Evolutionary conservation across 768 basidiomycete genomes (phyloP), one percentile per base, ranked within the genome.

Genomic region (Phylloporus sp.): DNA sequence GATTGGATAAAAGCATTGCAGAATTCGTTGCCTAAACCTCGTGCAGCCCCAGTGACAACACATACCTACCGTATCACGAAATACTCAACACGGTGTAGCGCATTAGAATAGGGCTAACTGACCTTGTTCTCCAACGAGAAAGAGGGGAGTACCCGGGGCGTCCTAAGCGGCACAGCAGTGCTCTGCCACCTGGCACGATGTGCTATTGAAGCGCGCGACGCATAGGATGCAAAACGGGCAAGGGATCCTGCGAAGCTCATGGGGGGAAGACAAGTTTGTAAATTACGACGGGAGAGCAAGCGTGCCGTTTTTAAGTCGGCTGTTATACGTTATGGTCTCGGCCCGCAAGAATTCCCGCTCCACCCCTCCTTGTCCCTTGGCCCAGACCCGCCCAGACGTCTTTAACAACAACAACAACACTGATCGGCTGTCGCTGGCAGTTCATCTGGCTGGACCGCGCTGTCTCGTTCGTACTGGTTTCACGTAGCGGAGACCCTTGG

Each of bases 1-100:
- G 38, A 26, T 5, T 40, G 40, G 29, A 94, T 62, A 69, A 97
- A 94, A 12, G 93, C 93, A 41, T 85, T 80, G 66, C 92, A 94
- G 66, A 97, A 92, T 68, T 92, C 86, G 58, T 88, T 79, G 7
- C 95, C 95, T 41, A 98, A 74, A 7, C 95, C 95, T 61, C 89
- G 79, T 12, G 94, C 95, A 48, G 86, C 95, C 41, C 95, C 95
- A 34, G 95, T 98, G 45, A 98, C 85, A 60, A 95, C 73, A 72
- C 91, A 91, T 48, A 93, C 92, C 85, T 95, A 63, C 7, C 38
- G 12, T 24, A 11, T 22, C 45, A 18, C n/a, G n/a, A 31, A 54
- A 50, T 26, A 7, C 15, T 45, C 31, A 47, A 45, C 15, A 28
- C 20, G 26, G 31, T 29, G 13, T 22, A 32, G 13, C 51, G 26